Evolutionary conservation across 1,139 yeast species (phyloP).

Genomic region (Lodderomyces margitis): DNA sequence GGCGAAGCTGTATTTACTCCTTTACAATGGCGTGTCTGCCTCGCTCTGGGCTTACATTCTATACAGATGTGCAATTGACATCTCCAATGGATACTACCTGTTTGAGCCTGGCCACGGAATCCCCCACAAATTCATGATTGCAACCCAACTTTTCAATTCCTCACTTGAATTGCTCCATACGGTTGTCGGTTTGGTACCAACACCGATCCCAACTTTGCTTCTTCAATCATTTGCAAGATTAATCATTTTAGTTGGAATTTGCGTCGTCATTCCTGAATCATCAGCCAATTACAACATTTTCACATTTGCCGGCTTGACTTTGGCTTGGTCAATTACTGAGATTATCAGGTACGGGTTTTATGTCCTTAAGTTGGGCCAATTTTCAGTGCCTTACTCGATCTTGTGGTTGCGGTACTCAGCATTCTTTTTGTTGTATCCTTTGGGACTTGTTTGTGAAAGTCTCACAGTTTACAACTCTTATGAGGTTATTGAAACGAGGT

Average conservation of each 20-base stretch:
- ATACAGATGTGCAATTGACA: slow-evolving; percentile 17
- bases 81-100: slow-evolving; percentile 9
- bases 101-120: slow-evolving; percentile 4
- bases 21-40: slow-evolving; percentile 67
- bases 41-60: slow-evolving; percentile 63
- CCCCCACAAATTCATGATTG: slow-evolving; percentile 33
- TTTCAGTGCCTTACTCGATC: slow-evolving; percentile 21
- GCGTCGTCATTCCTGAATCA: slow-evolving; percentile 28
- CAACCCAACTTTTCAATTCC: slow-evolving; percentile 31
- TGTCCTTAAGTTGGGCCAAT: slow-evolving; percentile 8
- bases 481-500: slow-evolving; percentile 14
- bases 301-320: slow-evolving; percentile 25
- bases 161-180: slow-evolving; percentile 27
- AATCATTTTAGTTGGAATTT: slow-evolving; percentile 32
- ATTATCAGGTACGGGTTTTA: slow-evolving; percentile 33
- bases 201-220: slow-evolving; percentile 28
- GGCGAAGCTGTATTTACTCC: slow-evolving; percentile 18
- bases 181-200: slow-evolving; percentile 27
- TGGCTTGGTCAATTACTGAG: slow-evolving; percentile 39
- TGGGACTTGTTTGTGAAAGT: slow-evolving; percentile 33
- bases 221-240: slow-evolving; percentile 36
- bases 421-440: slow-evolving; percentile 34
- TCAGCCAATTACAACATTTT: slow-evolving; percentile 29
- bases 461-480: slow-evolving; percentile 29
- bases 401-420: slow-evolving; percentile 35